Conservation (phyloP, 106 monocot species). For the Posidonia australis region DNA sequence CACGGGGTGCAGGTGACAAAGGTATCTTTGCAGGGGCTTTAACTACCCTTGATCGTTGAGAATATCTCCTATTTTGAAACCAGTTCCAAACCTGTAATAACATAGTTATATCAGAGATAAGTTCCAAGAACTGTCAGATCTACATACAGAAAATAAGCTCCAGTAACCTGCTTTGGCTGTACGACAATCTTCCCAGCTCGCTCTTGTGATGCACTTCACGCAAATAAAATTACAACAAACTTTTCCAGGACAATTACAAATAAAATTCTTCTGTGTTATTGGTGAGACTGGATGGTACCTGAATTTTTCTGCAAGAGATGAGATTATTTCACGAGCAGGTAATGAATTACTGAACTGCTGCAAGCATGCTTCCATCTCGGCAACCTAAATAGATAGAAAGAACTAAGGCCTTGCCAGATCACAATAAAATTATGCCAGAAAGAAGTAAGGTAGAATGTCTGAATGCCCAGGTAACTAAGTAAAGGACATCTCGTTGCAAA, state of each 20-base stretch:
- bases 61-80: slow-evolving; percentile 97
- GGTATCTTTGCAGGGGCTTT: slow-evolving; percentile 40
- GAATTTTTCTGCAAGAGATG: slow-evolving; percentile 72
- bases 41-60: slow-evolving; percentile 50
- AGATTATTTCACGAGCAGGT: slow-evolving; percentile 56
- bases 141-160: neutral
- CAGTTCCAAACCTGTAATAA: slow-evolving; percentile 84
- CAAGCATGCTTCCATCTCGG: slow-evolving; percentile 90
- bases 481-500: too few relatives aligned
- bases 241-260: neutral
- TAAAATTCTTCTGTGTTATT: neutral
- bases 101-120: neutral
- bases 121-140: neutral
- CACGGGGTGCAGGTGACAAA: slow-evolving; percentile 31
- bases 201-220: slow-evolving; percentile 50
- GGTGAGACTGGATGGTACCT: slow-evolving; percentile 28
- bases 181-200: slow-evolving; percentile 65
- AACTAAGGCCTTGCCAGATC: neutral
- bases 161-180: slow-evolving; percentile 78
- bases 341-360: slow-evolving; percentile 53
- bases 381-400: slow-evolving; percentile 27
- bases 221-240: neutral
- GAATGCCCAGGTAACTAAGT: too few relatives aligned
- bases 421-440: neutral
- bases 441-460: too few relatives aligned